Base-by-base conservation (phyloP, 148 eudicot genomes). In the Agrostemma githago region DNA sequence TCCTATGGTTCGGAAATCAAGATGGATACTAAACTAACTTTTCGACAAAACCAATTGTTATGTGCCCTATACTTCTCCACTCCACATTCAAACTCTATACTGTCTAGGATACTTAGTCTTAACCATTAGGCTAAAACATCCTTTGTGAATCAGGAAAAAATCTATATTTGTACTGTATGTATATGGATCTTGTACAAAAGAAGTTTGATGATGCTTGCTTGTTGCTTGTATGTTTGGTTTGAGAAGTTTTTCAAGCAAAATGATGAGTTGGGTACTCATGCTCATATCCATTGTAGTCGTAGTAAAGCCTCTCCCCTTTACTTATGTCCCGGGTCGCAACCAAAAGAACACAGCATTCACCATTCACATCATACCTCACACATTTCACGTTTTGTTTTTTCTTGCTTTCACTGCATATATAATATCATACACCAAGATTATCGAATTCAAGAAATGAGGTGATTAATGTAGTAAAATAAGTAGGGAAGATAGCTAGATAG, bases 221-320 rank as follows among this genome's bases (percentile, higher is more conserved):
- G n/a, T n/a, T n/a, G n/a, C 63, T 73, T 48, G 14, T 26, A 26
- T 26, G 34, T 26, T 26, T 26, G 34, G 34, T 72, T 83, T 38
- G 26, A 46, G 62, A 66, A 69, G 15, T 51, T 58, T 41, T 61
- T 83, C 77, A 93, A 8, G 89, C 70, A 75, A 94, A 94, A 86
- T 89, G 81, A 71, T 94, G 96, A 74, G 98, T 94, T 46, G 98
- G 98, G 68, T 94, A 94, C 79, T 81, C 88, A 73, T 91, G 85
- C 80, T 87, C 96, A 70, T 91, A 88, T 21, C 97, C 98, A 66
- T 94, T 94, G 65, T 94, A 94, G 54, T 94, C 93, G 79, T 88
- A 91, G 76, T 94, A 94, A n/a, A 94, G 83, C 84, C 96, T 85
- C 82, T 94, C 98, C 15, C 98, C 98, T 73, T 85, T 85, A n/a